Base-by-base conservation (phyloP, 2,329 filamentous ascomycete genomes). In the Polychaeton citri region DNA sequence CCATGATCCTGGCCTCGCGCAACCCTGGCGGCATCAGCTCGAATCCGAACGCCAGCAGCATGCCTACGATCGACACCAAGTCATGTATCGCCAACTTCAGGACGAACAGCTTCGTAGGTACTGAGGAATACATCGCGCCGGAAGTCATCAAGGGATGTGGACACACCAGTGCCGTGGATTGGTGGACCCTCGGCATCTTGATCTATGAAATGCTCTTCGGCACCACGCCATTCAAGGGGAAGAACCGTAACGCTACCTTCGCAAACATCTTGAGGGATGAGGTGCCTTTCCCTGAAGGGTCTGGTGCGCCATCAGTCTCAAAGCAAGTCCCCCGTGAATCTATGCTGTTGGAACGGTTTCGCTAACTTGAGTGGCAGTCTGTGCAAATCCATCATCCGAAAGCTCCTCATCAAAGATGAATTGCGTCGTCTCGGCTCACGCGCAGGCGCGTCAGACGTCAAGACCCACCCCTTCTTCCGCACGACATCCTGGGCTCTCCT, bases 191-290 rank as follows among this genome's bases (percentile, higher is more conserved):
- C 36, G 90, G 90, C 15, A 96, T 98, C 47, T 64, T 98, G 53
- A 86, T 98, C 38, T 98, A 96, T 59, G 90, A 98, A 62, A 98
- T 98, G 90, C 70, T 98, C 21, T 98, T 88, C 63, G 90, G 90
- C 37, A 98, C 88, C 1, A 98, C 90, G 1, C 90, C 90, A 1
- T 98, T 98, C 72, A 98, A 98, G 68, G 90, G 90, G 49, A 96
- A 98, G 74, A 98, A 95, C 61, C 76, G 90, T 26, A 98, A 96
- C 52, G 86, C 87, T 10, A 98, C 90, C 0, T 98, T 98, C 64
- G 88, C 87, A 42, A 98, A 96, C 57, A 98, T 98, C 47, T 62
- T 98, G 43, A 72, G 87, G 36, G 90, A 98, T 58, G 90, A 98
- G 46, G 90, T 95, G 42, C 83, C 84, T 5, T 98, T 98, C 62